These are phyloP conservation scores for Allium fistulosum DNA, from an alignment of 106 monocot genomes.

Conservation along the genomic window DNA sequence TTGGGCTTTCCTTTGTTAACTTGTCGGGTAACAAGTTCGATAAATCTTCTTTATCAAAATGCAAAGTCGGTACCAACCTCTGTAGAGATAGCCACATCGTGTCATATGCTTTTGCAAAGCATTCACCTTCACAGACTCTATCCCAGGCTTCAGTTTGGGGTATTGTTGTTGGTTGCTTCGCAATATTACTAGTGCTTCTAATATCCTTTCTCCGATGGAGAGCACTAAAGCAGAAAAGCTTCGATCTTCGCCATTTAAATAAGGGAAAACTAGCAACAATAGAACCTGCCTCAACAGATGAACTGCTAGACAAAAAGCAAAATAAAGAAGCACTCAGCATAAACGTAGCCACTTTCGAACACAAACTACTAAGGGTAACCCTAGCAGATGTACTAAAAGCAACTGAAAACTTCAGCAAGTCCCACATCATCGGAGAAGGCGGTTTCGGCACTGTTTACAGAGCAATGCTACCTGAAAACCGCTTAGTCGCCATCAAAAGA, in stretches of 20 bases:
- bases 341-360: slow-evolving; percentile 90
- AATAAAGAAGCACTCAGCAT: slow-evolving; percentile 84
- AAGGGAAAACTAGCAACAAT: slow-evolving; percentile 29
- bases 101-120: slow-evolving; percentile 22
- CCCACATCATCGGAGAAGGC: slow-evolving; percentile 82
- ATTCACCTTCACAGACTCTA: slow-evolving; percentile 16
- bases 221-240: slow-evolving; percentile 11
- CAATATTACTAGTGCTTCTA: slow-evolving; percentile 21
- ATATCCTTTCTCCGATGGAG: slow-evolving; percentile 35
- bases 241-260: slow-evolving; percentile 9
- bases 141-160: slow-evolving; percentile 35
- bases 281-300: slow-evolving; percentile 71
- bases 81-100: slow-evolving; percentile 28
- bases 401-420: slow-evolving; percentile 83
- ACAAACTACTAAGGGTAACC: slow-evolving; percentile 60
- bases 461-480: slow-evolving; percentile 38
- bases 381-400: slow-evolving; percentile 62
- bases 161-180: slow-evolving; percentile 20
- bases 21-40: slow-evolving; percentile 60
- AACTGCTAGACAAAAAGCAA: slow-evolving; percentile 61
- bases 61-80: slow-evolving; percentile 13
- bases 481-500: slow-evolving; percentile 61
- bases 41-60: slow-evolving; percentile 35
- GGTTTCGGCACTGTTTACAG: slow-evolving; percentile 90
- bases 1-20: slow-evolving; percentile 59